Evolutionary conservation across 306 rosid species (phyloP).

Genomic region (Gastrolobium bilobum): DNA sequence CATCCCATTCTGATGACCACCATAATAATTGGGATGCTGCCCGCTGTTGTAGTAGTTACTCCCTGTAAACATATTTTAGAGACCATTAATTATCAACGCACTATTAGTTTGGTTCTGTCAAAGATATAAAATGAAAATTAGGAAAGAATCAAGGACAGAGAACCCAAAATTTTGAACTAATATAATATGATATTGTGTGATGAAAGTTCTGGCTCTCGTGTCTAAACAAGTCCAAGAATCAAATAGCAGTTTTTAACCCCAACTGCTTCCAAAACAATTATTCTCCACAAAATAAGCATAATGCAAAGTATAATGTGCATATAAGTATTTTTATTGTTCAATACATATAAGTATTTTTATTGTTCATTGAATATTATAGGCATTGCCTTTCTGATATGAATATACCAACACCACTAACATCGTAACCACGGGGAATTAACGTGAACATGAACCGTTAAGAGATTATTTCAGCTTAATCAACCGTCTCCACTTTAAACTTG

Average conservation of each 20-base stretch:
- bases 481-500: no score
- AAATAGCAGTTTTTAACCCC: not conserved
- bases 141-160: no score
- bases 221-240: not conserved
- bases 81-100: not conserved
- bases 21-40: conserved; percentile 55
- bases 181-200: not conserved
- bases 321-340: no score
- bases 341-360: no score
- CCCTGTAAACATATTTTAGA: conserved; percentile 39
- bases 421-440: no score
- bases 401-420: not conserved
- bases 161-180: no score
- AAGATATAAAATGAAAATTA: no score
- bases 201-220: not conserved
- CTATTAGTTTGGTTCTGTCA: not conserved
- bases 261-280: not conserved
- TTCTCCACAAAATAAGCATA: not conserved
- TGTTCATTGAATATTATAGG: not conserved
- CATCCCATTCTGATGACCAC: conserved; percentile 42
- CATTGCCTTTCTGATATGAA: not conserved
- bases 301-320: no score
- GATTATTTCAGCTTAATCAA: no score
- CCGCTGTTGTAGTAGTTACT: conserved; percentile 57
- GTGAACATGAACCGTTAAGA: no score